Evolutionary conservation across 1,139 yeast species (phyloP).

Genomic region (Diutina sp.): DNA sequence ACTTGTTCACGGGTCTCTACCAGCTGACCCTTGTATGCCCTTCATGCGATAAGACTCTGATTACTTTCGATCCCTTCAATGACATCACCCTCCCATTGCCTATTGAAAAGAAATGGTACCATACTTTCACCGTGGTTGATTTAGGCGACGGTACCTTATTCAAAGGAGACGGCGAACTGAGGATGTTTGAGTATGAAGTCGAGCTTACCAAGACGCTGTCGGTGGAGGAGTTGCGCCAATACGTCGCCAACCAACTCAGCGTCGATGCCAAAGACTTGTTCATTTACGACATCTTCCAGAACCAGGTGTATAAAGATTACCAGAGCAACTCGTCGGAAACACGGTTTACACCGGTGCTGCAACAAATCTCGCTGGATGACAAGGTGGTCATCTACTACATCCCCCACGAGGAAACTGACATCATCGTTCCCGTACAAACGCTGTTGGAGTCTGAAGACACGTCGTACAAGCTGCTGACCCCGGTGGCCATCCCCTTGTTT

Average conservation of each 20-base stretch:
- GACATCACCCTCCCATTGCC: conserved; percentile 89
- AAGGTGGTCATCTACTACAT: conserved; percentile 60
- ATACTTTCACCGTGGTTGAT: conserved; percentile 51
- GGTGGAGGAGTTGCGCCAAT: conserved; percentile 43
- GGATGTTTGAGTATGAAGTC: conserved; percentile 41
- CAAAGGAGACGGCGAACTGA: conserved; percentile 15
- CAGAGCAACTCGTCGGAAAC: conserved; percentile 49
- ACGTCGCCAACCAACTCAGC: conserved; percentile 40
- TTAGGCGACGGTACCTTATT: conserved; percentile 20
- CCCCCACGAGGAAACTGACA: conserved; percentile 30
- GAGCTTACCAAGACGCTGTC: conserved; percentile 55
- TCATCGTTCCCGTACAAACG: conserved; percentile 60
- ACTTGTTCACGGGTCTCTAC: conserved; percentile 81
- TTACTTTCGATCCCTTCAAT: conserved; percentile 90
- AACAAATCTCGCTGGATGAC: conserved; percentile 52
- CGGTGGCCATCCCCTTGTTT: conserved; percentile 69
- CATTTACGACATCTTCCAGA: conserved; percentile 60
- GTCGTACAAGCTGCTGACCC: conserved; percentile 21
- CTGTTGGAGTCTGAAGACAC: conserved; percentile 31
- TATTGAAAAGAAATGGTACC: conserved; percentile 61
- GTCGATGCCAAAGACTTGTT: conserved; percentile 34
- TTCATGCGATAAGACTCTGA: conserved; percentile 62
- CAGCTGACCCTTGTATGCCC: conserved; percentile 88
- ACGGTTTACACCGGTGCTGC: conserved; percentile 55
- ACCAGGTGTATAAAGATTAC: conserved; percentile 58